A percentile compares a stretch with the other conserved stretches of the same genome.
These are phyloP conservation scores for Kwoniella dendrophila DNA, from an alignment of 768 basidiomycete genomes.

Conservation along the genomic window DNA sequence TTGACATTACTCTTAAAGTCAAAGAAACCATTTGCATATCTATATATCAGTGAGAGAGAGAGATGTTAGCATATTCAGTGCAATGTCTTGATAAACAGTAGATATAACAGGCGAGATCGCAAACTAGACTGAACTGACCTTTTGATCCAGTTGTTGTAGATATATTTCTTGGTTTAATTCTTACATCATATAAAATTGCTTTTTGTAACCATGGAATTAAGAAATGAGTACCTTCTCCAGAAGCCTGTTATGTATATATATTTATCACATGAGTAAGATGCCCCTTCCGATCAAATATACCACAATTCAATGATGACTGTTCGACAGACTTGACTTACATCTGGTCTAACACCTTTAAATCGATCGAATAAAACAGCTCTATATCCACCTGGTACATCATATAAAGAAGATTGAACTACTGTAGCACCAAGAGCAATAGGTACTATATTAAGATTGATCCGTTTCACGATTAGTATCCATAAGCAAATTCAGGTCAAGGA, in stretches of 20 bases:
- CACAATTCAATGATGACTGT: too few relatives aligned
- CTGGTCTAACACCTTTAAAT: constrained; percentile 83
- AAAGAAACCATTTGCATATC: constrained; percentile 97
- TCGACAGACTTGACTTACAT: constrained; percentile 59
- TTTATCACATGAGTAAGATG: too few relatives aligned
- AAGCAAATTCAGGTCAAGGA: too few relatives aligned
- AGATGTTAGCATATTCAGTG: too few relatives aligned
- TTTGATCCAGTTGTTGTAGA: constrained; percentile 99
- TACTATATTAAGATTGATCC: constrained; percentile 58
- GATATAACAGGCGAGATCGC: neutral
- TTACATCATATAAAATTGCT: constrained; percentile 95
- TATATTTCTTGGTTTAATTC: constrained; percentile 97
- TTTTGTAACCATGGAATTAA: constrained; percentile 93
- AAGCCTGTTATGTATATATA: constrained; percentile 62
- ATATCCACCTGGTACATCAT: constrained; percentile 77
- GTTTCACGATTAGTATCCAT: neutral
- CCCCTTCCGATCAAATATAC: too few relatives aligned
- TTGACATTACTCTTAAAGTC: constrained; percentile 89
- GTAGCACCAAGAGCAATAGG: constrained; percentile 65
- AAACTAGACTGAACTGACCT: constrained; percentile 58
- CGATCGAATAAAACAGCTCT: constrained; percentile 98
- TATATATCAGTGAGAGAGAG: too few relatives aligned
- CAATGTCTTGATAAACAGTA: too few relatives aligned
- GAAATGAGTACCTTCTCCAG: constrained; percentile 92
- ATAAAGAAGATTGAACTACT: constrained; percentile 61